Evolutionary conservation across 2,329 filamentous ascomycete genomes (phyloP), one percentile per base, ranked within the genome.

Genomic region (Monosporascus sp.): DNA sequence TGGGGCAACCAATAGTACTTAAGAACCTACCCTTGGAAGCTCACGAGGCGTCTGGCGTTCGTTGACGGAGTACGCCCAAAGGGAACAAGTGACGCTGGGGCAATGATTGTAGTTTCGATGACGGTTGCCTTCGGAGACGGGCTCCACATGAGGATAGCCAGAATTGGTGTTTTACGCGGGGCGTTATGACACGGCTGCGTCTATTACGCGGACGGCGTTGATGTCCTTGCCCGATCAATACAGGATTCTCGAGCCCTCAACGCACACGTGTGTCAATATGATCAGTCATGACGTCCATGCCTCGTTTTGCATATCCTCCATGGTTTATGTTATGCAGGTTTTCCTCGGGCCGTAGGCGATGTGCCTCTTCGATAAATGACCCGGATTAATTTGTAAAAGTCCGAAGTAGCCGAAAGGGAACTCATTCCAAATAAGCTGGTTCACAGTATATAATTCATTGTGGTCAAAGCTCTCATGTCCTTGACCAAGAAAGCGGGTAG

Each of bases 1-100:
- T 55, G 24, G 46, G 37, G 48, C 31, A 35, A 35, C 31, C 31
- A 35, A 9, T 35, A 35, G 31, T 35, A 48, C 49, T 49, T 24
- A 51, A 35, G 9, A 35, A 35, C 31, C 31, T 35, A 5, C 31
- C 31, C 9, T 35, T 35, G 31, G 49, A 48, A 52, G 48, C 51
- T 56, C 52, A 47, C 51, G 52, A 55, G 51, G 25, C 47, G 47
- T 52, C 25, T 18, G 62, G 59, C 58, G 59, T 63, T 62, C 57
- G 31, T 60, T 59, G 52, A 58, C 57, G 61, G 59, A 55, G 57
- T 60, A 60, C 49, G 55, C 52, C 48, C 50, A 47, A 46, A 54
- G 49, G 59, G 55, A 53, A 52, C 49, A 59, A 38, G 58, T 56
- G 58, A 55, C 37, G 53, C 49, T 49, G 46, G 43, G 52, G 52